Evolutionary conservation across 2,329 filamentous ascomycete genomes (phyloP).

Genomic region (Ophiocordyceps camponoti-leonardi): DNA sequence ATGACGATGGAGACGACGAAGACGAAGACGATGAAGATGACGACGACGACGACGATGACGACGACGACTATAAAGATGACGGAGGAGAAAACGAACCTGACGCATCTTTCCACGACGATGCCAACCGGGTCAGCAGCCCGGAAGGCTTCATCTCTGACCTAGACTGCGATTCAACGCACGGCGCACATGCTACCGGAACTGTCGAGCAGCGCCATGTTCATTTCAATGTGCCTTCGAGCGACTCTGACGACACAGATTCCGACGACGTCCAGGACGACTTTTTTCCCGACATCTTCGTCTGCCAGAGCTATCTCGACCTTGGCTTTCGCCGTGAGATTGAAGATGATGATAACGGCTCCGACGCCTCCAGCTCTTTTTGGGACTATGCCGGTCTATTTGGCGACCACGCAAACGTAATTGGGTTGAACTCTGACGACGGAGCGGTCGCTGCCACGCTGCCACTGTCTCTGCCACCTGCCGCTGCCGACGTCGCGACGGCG

Average conservation of each 20-base stretch:
- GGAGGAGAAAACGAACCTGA: conserved; percentile 21
- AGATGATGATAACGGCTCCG: conserved; percentile 42
- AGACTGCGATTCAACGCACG: conserved; percentile 24
- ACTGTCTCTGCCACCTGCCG: conserved; percentile 4
- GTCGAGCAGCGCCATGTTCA: conserved; percentile 48
- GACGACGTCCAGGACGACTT: conserved; percentile 46
- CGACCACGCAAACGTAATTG: conserved; percentile 20
- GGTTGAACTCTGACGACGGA: conserved; percentile 21
- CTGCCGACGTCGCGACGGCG: conserved; percentile 10
- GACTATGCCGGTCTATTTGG: conserved; percentile 36
- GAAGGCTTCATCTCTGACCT: conserved; percentile 14
- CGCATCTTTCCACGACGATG: conserved; percentile 17
- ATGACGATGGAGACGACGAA: conserved; percentile 5
- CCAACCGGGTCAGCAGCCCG: background rate
- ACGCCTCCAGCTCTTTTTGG: conserved; percentile 43
- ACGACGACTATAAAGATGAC: conserved; percentile 21
- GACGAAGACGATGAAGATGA: conserved; percentile 16
- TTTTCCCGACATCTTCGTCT: conserved; percentile 64
- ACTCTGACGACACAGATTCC: conserved; percentile 47
- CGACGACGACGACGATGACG: conserved; percentile 19
- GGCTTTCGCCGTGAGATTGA: conserved; percentile 59
- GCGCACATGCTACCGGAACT: conserved; percentile 23
- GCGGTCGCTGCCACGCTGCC: conserved; percentile 25
- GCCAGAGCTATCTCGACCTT: conserved; percentile 56
- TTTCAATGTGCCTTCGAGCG: conserved; percentile 52